Conservation (phyloP, 164 flowering plant species). For the Umbellularia californica region DNA sequence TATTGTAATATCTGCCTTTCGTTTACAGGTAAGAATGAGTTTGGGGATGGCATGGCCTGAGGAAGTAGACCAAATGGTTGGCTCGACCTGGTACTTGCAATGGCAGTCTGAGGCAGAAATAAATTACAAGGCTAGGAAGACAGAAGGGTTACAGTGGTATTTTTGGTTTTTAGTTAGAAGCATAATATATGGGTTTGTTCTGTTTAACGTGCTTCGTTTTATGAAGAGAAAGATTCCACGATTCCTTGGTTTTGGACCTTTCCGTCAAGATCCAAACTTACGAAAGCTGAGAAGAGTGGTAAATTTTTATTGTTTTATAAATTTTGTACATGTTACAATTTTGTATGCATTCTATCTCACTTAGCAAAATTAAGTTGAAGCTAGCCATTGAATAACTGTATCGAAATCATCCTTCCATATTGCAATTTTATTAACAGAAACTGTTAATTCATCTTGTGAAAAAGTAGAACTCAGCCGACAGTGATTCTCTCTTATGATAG, state of each 20-base stretch:
- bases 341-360: background rate
- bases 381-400: too few relatives aligned
- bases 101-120: conserved; percentile 83
- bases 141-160: conserved; percentile 50
- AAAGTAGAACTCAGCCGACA: too few relatives aligned
- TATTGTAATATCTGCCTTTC: background rate
- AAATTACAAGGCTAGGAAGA: conserved; percentile 51
- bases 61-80: conserved; percentile 55
- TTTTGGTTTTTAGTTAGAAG: conserved; percentile 57
- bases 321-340: background rate
- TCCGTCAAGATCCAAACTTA: conserved; percentile 63
- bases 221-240: conserved; percentile 57
- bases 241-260: conserved; percentile 70
- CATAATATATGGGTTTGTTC: conserved; percentile 49
- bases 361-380: too few relatives aligned
- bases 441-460: too few relatives aligned
- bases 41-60: conserved; percentile 96
- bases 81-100: conserved; percentile 74
- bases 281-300: conserved; percentile 70
- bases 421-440: too few relatives aligned
- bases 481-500: too few relatives aligned
- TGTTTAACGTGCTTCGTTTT: conserved; percentile 49
- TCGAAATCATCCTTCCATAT: too few relatives aligned
- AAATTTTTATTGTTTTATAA: conserved; percentile 15
- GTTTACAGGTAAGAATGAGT: conserved; percentile 51